Conservation (phyloP, 2,329 filamentous ascomycete species). For the Fusarium bactridioides region DNA sequence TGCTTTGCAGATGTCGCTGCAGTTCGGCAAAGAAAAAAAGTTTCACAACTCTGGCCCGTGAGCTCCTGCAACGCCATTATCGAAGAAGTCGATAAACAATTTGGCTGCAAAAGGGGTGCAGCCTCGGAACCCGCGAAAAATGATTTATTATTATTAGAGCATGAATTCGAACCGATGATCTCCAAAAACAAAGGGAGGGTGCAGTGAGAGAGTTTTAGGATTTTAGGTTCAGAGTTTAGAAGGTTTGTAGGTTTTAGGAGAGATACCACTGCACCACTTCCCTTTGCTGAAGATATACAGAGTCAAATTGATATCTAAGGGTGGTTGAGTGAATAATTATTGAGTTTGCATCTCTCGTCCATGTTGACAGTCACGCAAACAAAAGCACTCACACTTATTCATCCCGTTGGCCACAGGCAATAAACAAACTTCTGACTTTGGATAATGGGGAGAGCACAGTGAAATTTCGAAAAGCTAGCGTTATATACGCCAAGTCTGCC, state of each 20-base stretch:
- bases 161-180: not conserved
- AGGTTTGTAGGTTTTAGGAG: not conserved
- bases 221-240: not conserved
- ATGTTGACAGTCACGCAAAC: not conserved
- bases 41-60: not conserved
- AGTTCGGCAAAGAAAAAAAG: too few relatives aligned
- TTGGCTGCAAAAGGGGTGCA: not conserved
- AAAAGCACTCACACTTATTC: not conserved
- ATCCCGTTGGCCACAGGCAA: not conserved
- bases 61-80: not conserved
- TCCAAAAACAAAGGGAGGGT: not conserved
- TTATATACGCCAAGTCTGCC: not conserved
- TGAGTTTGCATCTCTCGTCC: not conserved
- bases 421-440: not conserved
- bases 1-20: not conserved
- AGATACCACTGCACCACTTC: not conserved
- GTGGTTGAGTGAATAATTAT: too few relatives aligned
- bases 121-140: too few relatives aligned
- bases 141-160: too few relatives aligned
- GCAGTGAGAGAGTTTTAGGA: not conserved
- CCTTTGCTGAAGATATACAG: not conserved
- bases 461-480: too few relatives aligned
- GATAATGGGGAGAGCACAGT: too few relatives aligned
- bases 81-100: too few relatives aligned
- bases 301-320: not conserved